Base-by-base conservation (phyloP, 2,329 filamentous ascomycete species). In the Ampelomyces quisqualis region DNA sequence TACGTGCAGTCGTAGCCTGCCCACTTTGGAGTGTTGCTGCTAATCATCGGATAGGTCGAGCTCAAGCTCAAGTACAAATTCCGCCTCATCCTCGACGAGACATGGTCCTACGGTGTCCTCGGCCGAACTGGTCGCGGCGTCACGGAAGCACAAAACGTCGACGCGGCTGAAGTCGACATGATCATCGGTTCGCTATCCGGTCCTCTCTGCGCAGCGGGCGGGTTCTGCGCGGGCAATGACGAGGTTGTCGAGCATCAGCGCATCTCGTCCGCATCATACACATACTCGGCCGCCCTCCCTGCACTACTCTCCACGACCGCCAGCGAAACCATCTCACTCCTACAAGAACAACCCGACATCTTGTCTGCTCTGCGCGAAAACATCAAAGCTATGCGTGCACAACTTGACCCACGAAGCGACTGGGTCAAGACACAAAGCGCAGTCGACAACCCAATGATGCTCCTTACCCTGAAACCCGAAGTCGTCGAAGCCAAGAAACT, bases 51-150 rank as follows among this genome's bases (percentile, higher is more conserved):
- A 3, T 53, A 88, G 85, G 77, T 97, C 50, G 91, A 95, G 66
- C 77, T 98, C 55, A 96, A 96, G 72, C 83, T 90, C 55, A 88
- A 86, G 68, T 96, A 97, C 79, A 98, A 96, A 73, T 98, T 97
- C 75, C 89, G 93, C 58, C 81, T 98, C 41, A 95, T 97, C 53
- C 82, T 98, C 24, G 93, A 98, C 68, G 93, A 98, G 74, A 95
- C 90, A 1, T 95, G 88, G 85, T 96, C 90, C 1, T 98, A 97
- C 65, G 94, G 91, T 45, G 87, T 97, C 13, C 79, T 98, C 4
- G 93, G 93, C 33, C 81, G 90, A 47, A 95, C 89, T 18, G 94
- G 93, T 14, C 85, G 90, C 37, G 93, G 93, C 44, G 77, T 97
- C 26, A 97, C 93, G 0, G 94, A 98, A 73, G 88, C 91, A 5